phyloP scores from a whole-genome alignment of 2,329 filamentous ascomycete species.

The Apiospora rasikravindrae region DNA sequence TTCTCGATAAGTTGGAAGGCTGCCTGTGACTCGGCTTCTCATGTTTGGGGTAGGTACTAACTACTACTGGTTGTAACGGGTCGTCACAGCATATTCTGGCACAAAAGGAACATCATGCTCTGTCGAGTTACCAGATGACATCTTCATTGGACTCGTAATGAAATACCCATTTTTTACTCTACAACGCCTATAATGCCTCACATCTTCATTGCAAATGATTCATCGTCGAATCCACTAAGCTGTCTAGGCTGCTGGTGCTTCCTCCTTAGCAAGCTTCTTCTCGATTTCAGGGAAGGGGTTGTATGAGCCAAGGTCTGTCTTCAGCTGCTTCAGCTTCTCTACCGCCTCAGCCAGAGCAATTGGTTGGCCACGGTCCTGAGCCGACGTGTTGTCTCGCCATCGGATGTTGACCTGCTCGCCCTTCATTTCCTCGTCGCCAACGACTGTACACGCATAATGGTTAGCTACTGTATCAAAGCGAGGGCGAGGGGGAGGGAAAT shows the following conservation, averaged over 20 bases:
- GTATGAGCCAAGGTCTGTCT: constrained; percentile 48
- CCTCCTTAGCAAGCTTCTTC: constrained; percentile 11
- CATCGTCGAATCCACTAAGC: too few species aligned
- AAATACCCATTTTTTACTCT: constrained; percentile 7
- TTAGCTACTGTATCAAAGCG: constrained; percentile 11
- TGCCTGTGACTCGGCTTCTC: background rate
- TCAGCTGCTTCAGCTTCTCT: constrained; percentile 58
- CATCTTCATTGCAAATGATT: background rate
- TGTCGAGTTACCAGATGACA: background rate
- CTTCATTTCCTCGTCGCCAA: constrained; percentile 66
- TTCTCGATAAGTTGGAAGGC: too few species aligned
- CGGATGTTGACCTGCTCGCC: constrained; percentile 67
- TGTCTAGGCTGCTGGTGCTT: background rate
- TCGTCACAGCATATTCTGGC: background rate
- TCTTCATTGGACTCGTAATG: background rate
- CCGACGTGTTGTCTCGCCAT: constrained; percentile 66
- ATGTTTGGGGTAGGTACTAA: background rate
- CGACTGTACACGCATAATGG: constrained; percentile 46
- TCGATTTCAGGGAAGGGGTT: constrained; percentile 38
- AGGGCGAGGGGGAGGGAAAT: background rate
- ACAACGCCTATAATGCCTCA: background rate
- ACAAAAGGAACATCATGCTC: background rate
- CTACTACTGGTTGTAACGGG: background rate
- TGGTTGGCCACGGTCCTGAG: constrained; percentile 65
- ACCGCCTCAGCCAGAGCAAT: constrained; percentile 62